Evolutionary conservation across 192 early-diverging fungal genomes (phyloP).

Genomic region (Coemansia sp.): DNA sequence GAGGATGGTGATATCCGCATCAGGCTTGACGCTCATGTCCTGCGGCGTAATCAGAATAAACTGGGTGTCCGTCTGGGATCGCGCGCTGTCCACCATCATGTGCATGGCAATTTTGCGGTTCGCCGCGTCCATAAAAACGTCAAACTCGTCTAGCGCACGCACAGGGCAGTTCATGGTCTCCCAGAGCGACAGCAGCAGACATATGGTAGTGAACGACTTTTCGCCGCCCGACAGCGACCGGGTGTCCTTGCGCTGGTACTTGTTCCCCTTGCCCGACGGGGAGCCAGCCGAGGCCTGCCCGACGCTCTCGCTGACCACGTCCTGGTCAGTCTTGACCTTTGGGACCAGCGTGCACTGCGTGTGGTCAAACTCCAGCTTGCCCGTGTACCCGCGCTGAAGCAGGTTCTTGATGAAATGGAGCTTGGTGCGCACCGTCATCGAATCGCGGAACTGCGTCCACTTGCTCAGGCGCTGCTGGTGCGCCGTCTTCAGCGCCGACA

Average conservation of each 20-base stretch:
- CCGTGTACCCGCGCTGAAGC: conserved; percentile 77
- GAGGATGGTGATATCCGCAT: conserved; percentile 51
- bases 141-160: conserved; percentile 97
- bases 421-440: conserved; percentile 72
- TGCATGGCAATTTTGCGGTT: conserved; percentile 85
- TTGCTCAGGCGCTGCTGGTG: conserved; percentile 58
- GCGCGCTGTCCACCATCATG: conserved; percentile 85
- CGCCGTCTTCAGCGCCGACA: conserved; percentile 55
- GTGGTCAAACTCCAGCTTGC: conserved; percentile 78
- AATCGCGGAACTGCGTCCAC: conserved; percentile 70
- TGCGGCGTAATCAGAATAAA: conserved; percentile 98
- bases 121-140: conserved; percentile 99
- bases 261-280: conserved; percentile 2
- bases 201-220: conserved; percentile 94
- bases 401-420: conserved; percentile 73
- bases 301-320: conserved; percentile 22
- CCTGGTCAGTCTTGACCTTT: conserved; percentile 57
- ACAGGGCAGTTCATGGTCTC: conserved; percentile 88
- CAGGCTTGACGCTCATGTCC: conserved; percentile 68
- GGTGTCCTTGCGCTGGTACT: conserved; percentile 70
- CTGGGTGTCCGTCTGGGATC: conserved; percentile 67
- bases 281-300: conserved; percentile 7
- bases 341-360: conserved; percentile 58
- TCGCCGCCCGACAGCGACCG: conserved; percentile 95
- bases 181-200: conserved; percentile 92